These are phyloP conservation scores for Hanseniaspora vineae DNA, from an alignment of 805 yeast genomes.

Conservation along the genomic window DNA sequence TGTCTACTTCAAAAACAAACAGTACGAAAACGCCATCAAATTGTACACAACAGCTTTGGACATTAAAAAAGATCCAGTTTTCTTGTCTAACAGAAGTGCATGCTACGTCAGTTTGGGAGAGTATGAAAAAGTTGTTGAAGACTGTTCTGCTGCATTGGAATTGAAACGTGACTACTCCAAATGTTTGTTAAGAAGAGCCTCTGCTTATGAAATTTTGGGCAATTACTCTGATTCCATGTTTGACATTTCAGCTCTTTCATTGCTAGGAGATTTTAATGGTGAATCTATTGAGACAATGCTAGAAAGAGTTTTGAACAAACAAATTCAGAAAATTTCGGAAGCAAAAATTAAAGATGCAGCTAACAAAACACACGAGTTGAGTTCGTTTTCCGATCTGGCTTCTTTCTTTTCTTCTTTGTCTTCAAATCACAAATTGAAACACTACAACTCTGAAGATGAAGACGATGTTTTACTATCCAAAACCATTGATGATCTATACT, in stretches of 20 bases:
- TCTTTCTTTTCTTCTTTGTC: slow-evolving; percentile 84
- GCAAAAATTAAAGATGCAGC: slow-evolving; percentile 18
- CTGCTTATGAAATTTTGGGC: slow-evolving; percentile 75
- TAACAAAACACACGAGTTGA: slow-evolving; percentile 32
- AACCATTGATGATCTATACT: slow-evolving; percentile 45
- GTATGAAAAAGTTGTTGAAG: slow-evolving; percentile 74
- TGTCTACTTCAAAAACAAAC: slow-evolving; percentile 53
- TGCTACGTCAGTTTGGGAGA: slow-evolving; percentile 77
- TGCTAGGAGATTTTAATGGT: slow-evolving; percentile 73
- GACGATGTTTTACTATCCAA: slow-evolving; percentile 54
- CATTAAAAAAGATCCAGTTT: slow-evolving; percentile 73
- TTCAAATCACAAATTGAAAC: slow-evolving; percentile 36
- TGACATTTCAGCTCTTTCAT: slow-evolving; percentile 81
- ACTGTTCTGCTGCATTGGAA: slow-evolving; percentile 74
- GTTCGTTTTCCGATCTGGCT: slow-evolving; percentile 71
- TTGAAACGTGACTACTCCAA: slow-evolving; percentile 84
- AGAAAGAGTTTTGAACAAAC: slow-evolving; percentile 73
- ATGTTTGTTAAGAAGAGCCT: slow-evolving; percentile 86
- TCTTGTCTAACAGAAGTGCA: slow-evolving; percentile 92
- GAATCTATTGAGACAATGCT: slow-evolving; percentile 65
- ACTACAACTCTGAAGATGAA: slow-evolving; percentile 38
- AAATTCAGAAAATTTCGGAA: slow-evolving; percentile 29
- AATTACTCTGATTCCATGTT: slow-evolving; percentile 74
- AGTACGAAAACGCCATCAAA: slow-evolving; percentile 63
- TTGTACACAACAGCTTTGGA: slow-evolving; percentile 69